Evolutionary conservation across 2,329 filamentous ascomycete species (phyloP).

Genomic region (Paecilomyces dactylethromorphus): DNA sequence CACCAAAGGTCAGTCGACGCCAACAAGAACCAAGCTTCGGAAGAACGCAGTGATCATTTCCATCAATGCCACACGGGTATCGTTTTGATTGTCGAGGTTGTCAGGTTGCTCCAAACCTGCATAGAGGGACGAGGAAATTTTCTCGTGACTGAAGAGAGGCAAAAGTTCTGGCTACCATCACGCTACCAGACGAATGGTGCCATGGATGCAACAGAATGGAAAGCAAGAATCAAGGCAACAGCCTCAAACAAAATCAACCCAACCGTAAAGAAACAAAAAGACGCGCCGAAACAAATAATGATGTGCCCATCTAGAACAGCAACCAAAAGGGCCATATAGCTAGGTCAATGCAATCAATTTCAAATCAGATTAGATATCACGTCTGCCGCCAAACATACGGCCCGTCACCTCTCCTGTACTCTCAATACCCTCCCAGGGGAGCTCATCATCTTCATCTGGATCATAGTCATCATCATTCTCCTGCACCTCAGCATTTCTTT

Average conservation of each 20-base stretch:
- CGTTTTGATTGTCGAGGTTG: not conserved
- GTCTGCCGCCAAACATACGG: conserved; percentile 14
- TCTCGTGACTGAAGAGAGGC: not conserved
- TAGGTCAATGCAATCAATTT: not conserved
- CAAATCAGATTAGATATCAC: conserved; percentile 6
- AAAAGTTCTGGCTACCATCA: not conserved
- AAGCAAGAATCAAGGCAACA: not conserved
- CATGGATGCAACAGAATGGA: not conserved
- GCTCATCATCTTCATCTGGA: conserved; percentile 29
- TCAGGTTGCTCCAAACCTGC: not conserved
- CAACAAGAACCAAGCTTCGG: conserved; percentile 2
- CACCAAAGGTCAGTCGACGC: conserved; percentile 9
- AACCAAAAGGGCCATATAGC: not conserved
- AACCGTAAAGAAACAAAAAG: not conserved
- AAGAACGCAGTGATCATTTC: not conserved
- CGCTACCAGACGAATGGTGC: not conserved
- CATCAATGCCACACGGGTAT: not conserved
- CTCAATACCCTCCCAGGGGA: conserved; percentile 39
- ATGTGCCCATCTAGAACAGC: not conserved
- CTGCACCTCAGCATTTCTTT: conserved; percentile 8
- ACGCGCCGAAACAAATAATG: not conserved
- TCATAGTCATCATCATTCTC: conserved; percentile 11
- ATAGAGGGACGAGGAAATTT: not conserved
- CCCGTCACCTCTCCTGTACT: conserved; percentile 35
- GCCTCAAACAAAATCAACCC: not conserved